These are phyloP conservation scores for Clonostachys chloroleuca DNA, from an alignment of 2,329 filamentous ascomycete genomes.

Conservation along the genomic window DNA sequence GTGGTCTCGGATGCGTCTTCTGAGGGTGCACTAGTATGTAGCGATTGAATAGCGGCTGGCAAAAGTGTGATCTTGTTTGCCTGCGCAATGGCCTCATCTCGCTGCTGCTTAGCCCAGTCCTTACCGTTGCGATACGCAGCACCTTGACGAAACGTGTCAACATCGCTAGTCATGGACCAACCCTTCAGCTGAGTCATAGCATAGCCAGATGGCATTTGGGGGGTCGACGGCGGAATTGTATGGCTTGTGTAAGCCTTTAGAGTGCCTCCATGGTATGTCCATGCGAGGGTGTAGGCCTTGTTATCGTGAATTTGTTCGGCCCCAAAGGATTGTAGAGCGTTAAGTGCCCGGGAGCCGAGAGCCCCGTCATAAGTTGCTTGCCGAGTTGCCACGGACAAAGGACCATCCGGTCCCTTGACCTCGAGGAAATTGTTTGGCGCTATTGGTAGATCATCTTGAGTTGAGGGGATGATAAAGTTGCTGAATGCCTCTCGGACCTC, in stretches of 20 bases:
- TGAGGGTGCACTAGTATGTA: not conserved
- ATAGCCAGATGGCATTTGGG: slow-evolving; percentile 24
- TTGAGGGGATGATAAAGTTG: slow-evolving; percentile 23
- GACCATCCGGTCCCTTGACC: slow-evolving; percentile 25
- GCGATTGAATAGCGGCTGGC: not conserved
- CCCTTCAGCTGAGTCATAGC: slow-evolving; percentile 27
- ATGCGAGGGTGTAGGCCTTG: slow-evolving; percentile 28
- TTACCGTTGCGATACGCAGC: slow-evolving; percentile 31
- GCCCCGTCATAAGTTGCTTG: slow-evolving; percentile 30
- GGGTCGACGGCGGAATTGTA: slow-evolving; percentile 15
- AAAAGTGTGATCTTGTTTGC: slow-evolving; percentile 12
- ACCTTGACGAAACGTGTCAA: slow-evolving; percentile 24
- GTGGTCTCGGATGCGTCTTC: not conserved
- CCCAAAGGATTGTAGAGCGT: slow-evolving; percentile 23
- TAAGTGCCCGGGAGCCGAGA: slow-evolving; percentile 22
- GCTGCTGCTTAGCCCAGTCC: slow-evolving; percentile 28
- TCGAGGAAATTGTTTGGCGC: slow-evolving; percentile 32
- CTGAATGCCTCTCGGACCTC: slow-evolving; percentile 14
- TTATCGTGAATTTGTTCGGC: slow-evolving; percentile 23
- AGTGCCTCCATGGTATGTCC: slow-evolving; percentile 25
- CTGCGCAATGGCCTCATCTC: slow-evolving; percentile 23
- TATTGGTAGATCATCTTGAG: slow-evolving; percentile 18
- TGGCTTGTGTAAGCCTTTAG: slow-evolving; percentile 30
- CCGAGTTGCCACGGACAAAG: slow-evolving; percentile 14
- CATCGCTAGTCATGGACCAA: slow-evolving; percentile 17